Base-by-base conservation (phyloP, 306 rosid species). In the Pyrus betulifolia region DNA sequence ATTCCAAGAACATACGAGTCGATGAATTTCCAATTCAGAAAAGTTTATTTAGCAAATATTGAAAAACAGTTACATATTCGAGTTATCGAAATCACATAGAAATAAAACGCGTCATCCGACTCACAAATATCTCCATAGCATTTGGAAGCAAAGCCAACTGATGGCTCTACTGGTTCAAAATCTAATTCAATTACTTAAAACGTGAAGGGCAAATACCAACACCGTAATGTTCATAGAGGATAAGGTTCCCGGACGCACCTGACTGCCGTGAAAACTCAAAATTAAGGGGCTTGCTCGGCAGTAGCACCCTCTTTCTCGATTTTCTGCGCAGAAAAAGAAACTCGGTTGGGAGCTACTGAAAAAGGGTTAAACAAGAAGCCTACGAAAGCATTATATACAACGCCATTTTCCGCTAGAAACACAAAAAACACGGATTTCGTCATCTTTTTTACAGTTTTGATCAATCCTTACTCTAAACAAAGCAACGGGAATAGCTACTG, bases 211-310 rank as follows among this genome's bases (percentile, higher is more conserved):
- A 38, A 38, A 38, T 10, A 38, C 69, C 69, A 38, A 21, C 40
- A 71, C 42, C 30, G 63, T 55, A 61, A 63, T 13, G 23, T 57
- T 21, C 42, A 69, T 17, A 28, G 46, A 69, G 11, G 25, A 21
- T 8, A 75, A 44, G 1, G 12, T 42, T 10, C 1, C 45, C 12
- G 60, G 42, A 38, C 42, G 38, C 65, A 49, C 72, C 46, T 12
- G 49, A 27, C 5, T 66, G 35, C 33, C 11, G 59, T 17, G 67
- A 11, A 14, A 42, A 30, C 70, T 76, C 42, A 65, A 54, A 70
- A 65, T 85, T 89, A 85, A 14, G 84, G 73, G 54, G 80, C 83
- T 80, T 81, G 74, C 85, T 88, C 89, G 0, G 61, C 83, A 76
- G 66, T 1, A 45, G 51, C 84, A 31, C 72, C 83, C 77, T 71